Conservation (phyloP, 2,329 filamentous ascomycete species). For the Sporothrix schenckii region DNA sequence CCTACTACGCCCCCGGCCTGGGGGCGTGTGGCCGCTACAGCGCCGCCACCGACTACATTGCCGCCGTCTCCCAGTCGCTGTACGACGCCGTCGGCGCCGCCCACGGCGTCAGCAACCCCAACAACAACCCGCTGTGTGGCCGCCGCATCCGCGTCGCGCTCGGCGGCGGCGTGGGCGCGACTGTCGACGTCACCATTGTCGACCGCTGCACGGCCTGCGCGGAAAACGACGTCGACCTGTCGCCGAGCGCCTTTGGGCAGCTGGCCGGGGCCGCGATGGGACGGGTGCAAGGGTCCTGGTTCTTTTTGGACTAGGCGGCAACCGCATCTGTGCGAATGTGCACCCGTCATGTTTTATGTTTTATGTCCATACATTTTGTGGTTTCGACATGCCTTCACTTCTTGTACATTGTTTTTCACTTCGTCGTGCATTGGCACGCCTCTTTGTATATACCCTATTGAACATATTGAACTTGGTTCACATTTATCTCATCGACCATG, state of each 20-base stretch:
- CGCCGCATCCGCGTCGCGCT: constrained; percentile 61
- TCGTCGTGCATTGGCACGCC: neutral
- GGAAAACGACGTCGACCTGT: constrained; percentile 54
- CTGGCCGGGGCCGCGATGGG: constrained; percentile 50
- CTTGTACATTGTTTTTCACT: constrained; percentile 1
- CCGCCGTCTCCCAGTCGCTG: constrained; percentile 27
- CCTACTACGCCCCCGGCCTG: constrained; percentile 25
- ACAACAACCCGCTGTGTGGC: constrained; percentile 50
- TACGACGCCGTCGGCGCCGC: constrained; percentile 29
- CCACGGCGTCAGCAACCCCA: constrained; percentile 31
- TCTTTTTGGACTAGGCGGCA: constrained; percentile 39
- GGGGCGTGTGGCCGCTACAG: constrained; percentile 19
- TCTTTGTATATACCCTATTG: constrained; percentile 14
- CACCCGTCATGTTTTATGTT: neutral
- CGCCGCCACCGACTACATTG: constrained; percentile 23
- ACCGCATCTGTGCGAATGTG: no score
- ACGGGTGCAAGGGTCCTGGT: constrained; percentile 46
- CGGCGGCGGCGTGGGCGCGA: constrained; percentile 42
- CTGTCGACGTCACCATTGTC: constrained; percentile 63
- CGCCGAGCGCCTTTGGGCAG: constrained; percentile 50
- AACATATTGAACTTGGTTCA: no score
- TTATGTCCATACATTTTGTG: neutral
- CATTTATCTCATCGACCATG: neutral
- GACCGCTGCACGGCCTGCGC: constrained; percentile 64
- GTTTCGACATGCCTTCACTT: neutral